phyloP scores from a whole-genome alignment of 768 basidiomycete species.

The Kwoniella newhampshirensis region DNA sequence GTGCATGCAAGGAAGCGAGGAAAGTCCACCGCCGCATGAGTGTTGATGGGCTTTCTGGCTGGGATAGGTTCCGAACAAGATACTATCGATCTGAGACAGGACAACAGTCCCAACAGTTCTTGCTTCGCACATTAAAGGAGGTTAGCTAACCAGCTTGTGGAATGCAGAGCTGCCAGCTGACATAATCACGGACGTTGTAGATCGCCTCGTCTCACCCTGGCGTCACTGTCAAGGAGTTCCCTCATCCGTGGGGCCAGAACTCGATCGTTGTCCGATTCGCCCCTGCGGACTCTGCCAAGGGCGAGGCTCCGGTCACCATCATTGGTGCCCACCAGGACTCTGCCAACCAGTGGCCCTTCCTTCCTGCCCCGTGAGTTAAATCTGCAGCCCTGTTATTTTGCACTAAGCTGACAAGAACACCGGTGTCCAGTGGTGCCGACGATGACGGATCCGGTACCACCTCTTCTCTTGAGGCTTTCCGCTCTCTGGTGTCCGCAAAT shows the following conservation, averaged over 20 bases:
- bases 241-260: conserved; percentile 70
- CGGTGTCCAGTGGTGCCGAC: conserved; percentile 50
- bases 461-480: conserved; percentile 49
- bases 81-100: conserved; percentile 56
- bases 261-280: conserved; percentile 54
- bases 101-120: conserved; percentile 52
- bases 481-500: conserved; percentile 43
- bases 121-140: conserved; percentile 51
- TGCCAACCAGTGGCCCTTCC: conserved; percentile 56
- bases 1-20: conserved; percentile 6
- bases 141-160: conserved; percentile 17
- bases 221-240: conserved; percentile 62
- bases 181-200: conserved; percentile 12
- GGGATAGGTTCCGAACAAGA: conserved; percentile 50
- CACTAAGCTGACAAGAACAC: not conserved
- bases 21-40: no score
- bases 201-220: conserved; percentile 29
- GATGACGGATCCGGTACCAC: conserved; percentile 56
- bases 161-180: not conserved
- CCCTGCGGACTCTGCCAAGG: conserved; percentile 66
- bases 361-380: conserved; percentile 52
- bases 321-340: conserved; percentile 55
- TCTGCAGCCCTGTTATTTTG: not conserved
- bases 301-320: conserved; percentile 43
- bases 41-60: not conserved